Evolutionary conservation across 1,284 basidiomycete genomes (phyloP), one percentile per base, ranked within the genome.

Genomic region (Microbotryomycetes sp.): DNA sequence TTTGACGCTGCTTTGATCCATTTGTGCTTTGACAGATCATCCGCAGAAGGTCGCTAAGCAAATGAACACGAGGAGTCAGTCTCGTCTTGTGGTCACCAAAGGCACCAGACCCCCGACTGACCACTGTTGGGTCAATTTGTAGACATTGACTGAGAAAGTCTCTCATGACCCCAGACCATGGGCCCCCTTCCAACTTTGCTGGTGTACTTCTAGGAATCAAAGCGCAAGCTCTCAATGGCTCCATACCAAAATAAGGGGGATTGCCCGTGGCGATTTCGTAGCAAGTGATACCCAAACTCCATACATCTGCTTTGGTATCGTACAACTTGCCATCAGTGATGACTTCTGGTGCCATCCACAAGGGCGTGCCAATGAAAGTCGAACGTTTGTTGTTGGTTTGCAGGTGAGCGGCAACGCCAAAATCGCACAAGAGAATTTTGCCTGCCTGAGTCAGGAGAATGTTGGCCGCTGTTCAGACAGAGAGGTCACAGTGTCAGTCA

Each of bases 331-430:
- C 85, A 46, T 86, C 85, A 64, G 91, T 88, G 19, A 94, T 89
- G 5, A 97, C 92, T 76, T 97, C 94, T 0, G 93, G 93, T 0
- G 93, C 93, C 94, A 97, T 97, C 93, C 93, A 97, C 74, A 94
- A 91, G 0, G 92, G 93, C 0, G 94, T 97, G 1, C 94, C 94
- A 64, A 93, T 90, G 68, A 97, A 84, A 0, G 93, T 97, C 53
- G 91, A 92, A 25, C 93, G 84, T 76, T 97, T 97, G 74, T 89
- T 89, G 6, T 86, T 86, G 2, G 85, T 82, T 5, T 88, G 85
- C 36, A 97, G 82, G 32, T 96, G 83, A 6, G 96, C 93, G 6
- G 93, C 94, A 52, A 97, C 93, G 45, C 93, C 94, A 77, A 97
- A 97, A 77, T 97, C 93, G 74, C 89, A 92, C 23, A 97, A 86